These are phyloP conservation scores for Graphiopsis chlorocephala DNA, from an alignment of 2,329 filamentous ascomycete genomes.

Conservation along the genomic window DNA sequence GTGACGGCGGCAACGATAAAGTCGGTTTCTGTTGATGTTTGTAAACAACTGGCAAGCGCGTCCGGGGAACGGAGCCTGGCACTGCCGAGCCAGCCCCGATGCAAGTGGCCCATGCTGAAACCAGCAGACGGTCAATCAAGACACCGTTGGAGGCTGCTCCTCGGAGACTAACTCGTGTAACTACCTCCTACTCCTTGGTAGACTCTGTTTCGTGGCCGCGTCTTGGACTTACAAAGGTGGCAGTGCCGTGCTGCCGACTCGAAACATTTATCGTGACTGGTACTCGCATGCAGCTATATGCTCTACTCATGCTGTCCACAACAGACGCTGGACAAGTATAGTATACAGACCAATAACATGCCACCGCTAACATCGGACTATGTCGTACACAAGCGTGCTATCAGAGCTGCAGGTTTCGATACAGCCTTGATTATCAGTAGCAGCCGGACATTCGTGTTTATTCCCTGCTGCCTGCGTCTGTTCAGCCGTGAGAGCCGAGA, in stretches of 20 bases:
- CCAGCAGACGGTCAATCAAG: not conserved
- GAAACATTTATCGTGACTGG: not conserved
- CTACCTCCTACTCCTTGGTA: too few species aligned
- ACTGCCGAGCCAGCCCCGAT: not conserved
- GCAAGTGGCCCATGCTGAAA: not conserved
- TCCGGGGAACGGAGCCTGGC: slow-evolving; percentile 1
- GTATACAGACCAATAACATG: not conserved
- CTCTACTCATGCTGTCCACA: too few species aligned
- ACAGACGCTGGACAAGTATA: too few species aligned
- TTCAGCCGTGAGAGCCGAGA: not conserved
- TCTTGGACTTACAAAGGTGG: not conserved
- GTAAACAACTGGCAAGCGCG: slow-evolving; percentile 1
- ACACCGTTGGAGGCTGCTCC: not conserved
- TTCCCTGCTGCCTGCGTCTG: not conserved
- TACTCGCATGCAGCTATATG: not conserved
- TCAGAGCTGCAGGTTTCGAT: too few species aligned
- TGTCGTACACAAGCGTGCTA: too few species aligned
- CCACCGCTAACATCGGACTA: too few species aligned
- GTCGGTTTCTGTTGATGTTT: slow-evolving; percentile 4
- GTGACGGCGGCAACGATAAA: not conserved
- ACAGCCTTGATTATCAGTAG: too few species aligned
- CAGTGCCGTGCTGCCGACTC: not conserved
- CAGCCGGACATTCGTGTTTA: not conserved
- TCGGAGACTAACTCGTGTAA: not conserved
- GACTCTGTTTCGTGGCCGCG: not conserved